A percentile compares a stretch with the other conserved stretches of the same genome.
Conservation (phyloP, 495 filamentous ascomycete genomes). For the Cercophora samala region DNA sequence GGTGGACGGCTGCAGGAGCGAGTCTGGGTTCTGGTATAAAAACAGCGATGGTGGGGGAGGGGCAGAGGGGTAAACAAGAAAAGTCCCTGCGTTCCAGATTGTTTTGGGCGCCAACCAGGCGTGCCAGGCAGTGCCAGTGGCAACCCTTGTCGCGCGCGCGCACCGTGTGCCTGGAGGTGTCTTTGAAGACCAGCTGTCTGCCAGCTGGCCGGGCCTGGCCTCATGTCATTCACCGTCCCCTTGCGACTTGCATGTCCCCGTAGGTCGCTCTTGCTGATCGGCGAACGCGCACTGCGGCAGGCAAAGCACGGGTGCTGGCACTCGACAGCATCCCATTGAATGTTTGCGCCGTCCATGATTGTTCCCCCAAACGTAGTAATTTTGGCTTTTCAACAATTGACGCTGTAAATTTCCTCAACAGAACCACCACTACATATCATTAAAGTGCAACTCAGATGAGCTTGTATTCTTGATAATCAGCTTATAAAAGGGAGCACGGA, state of each 20-base stretch:
- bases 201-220: not conserved
- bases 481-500: not conserved
- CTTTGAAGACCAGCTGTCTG: slow-evolving; percentile 6
- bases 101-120: slow-evolving; percentile 4
- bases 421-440: not conserved
- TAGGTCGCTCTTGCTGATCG: not conserved
- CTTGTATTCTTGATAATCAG: not conserved
- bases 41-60: slow-evolving; percentile 30
- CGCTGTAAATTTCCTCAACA: not conserved
- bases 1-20: slow-evolving; percentile 14
- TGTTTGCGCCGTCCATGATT: not conserved
- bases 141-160: slow-evolving; percentile 1
- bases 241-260: not conserved
- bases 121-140: not conserved
- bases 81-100: slow-evolving; percentile 11
- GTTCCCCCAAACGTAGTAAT: not conserved
- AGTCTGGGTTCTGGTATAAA: slow-evolving; percentile 7
- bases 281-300: not conserved
- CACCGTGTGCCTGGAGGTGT: not conserved
- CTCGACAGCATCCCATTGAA: not conserved
- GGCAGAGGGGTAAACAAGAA: slow-evolving; percentile 24
- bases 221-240: not conserved
- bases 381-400: not conserved
- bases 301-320: not conserved
- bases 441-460: not conserved